phyloP scores from a whole-genome alignment of 2,329 filamentous ascomycete genomes.

The Decorospora gaudefroyi region DNA sequence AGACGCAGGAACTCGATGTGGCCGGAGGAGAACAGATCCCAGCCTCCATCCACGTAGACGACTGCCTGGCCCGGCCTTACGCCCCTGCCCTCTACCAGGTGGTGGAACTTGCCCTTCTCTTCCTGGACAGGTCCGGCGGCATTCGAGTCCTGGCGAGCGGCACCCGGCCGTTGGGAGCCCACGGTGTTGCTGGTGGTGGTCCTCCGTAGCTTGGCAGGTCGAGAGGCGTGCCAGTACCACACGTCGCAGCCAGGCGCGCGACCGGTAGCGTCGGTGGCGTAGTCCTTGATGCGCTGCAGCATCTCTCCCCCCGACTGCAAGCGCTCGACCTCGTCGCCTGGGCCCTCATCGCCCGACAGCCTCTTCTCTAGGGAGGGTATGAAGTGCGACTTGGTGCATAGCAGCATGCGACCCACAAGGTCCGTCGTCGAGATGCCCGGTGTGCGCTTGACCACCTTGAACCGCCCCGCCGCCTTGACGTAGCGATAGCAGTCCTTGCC shows the following conservation, averaged over 20 bases:
- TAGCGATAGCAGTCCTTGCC: slow-evolving; percentile 98
- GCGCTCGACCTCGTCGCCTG: slow-evolving; percentile 70
- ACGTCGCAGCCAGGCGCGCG: slow-evolving; percentile 78
- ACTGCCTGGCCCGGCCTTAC: slow-evolving; percentile 79
- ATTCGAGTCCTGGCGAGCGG: slow-evolving; percentile 39
- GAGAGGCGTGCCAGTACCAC: slow-evolving; percentile 75
- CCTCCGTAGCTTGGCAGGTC: slow-evolving; percentile 46
- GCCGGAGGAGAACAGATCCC: slow-evolving; percentile 93
- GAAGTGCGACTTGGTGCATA: slow-evolving; percentile 94
- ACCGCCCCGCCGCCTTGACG: slow-evolving; percentile 89
- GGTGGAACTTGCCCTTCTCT: slow-evolving; percentile 67
- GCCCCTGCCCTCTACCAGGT: slow-evolving; percentile 71
- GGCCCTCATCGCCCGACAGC: slow-evolving; percentile 73
- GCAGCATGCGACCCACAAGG: slow-evolving; percentile 94
- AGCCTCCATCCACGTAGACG: slow-evolving; percentile 95
- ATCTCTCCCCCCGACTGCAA: slow-evolving; percentile 68
- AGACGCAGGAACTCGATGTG: slow-evolving; percentile 92
- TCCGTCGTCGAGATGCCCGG: slow-evolving; percentile 97
- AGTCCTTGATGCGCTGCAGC: slow-evolving; percentile 76
- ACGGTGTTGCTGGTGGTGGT: slow-evolving; percentile 37
- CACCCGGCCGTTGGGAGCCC: slow-evolving; percentile 28
- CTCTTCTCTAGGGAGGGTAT: slow-evolving; percentile 75
- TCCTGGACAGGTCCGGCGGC: slow-evolving; percentile 53
- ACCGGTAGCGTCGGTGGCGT: slow-evolving; percentile 85
- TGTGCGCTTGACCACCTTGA: slow-evolving; percentile 95